Conservation (phyloP, 2,329 filamentous ascomycete species). For the Phyllosticta citriasiana region DNA sequence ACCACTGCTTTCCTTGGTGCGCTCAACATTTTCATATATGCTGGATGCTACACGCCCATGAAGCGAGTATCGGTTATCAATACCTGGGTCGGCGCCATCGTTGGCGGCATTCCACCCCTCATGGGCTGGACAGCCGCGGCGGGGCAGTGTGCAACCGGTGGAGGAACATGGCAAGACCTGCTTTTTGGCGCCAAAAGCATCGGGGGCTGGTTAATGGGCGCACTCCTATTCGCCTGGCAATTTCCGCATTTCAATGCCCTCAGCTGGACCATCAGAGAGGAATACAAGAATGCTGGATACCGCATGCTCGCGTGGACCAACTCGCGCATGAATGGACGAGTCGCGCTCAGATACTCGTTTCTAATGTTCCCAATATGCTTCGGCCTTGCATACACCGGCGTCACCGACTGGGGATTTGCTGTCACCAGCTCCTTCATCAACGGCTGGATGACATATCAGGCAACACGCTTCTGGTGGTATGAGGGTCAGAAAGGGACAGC, state of each 20-base stretch:
- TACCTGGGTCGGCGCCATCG: conserved; percentile 88
- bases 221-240: conserved; percentile 86
- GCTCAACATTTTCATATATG: conserved; percentile 80
- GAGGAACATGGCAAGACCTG: conserved; percentile 60
- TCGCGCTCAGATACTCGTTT: conserved; percentile 78
- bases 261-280: conserved; percentile 77
- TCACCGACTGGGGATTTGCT: conserved; percentile 81
- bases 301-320: conserved; percentile 78
- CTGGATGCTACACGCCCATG: conserved; percentile 82
- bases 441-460: conserved; percentile 71
- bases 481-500: conserved; percentile 74
- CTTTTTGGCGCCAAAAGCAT: conserved; percentile 58
- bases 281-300: conserved; percentile 66
- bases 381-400: conserved; percentile 64
- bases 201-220: conserved; percentile 83
- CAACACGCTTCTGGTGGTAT: conserved; percentile 68
- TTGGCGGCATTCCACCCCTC: conserved; percentile 85
- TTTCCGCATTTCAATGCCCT: conserved; percentile 97
- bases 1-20: conserved; percentile 80
- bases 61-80: conserved; percentile 82
- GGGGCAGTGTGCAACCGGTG: conserved; percentile 60
- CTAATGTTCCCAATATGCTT: conserved; percentile 80
- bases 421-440: conserved; percentile 75
- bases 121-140: conserved; percentile 98
- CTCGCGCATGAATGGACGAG: conserved; percentile 71